Evolutionary conservation across 176 grass and related monocot genomes (phyloP), one percentile per base, ranked within the genome.

Genomic region (Canna indica): DNA sequence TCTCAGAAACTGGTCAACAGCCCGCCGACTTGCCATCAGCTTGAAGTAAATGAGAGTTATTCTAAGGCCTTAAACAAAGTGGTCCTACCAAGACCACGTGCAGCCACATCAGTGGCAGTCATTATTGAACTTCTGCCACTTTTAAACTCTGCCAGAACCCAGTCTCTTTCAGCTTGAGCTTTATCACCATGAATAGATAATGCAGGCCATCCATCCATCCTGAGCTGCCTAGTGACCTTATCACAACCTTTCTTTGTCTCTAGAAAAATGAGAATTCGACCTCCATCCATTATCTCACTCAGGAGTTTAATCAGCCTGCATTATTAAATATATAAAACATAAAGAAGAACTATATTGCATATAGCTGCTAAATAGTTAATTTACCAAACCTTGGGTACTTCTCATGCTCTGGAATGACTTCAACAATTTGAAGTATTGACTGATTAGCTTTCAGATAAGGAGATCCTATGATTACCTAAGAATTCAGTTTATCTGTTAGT

Each of bases 101-200:
- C 95, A 38, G 90, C 95, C 75, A 99, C 90, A 84, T 99, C 95
- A 59, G 95, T 99, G 44, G 95, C 90, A 76, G 90, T 85, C 90
- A 99, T 99, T 83, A 99, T 90, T 52, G 87, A 87, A 78, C 90
- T 94, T 58, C 83, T 94, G 68, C 95, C 95, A 75, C 82, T 99
- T 73, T 87, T 99, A 82, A 99, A 99, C 76, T 90, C 84, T 78
- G 82, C 56, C 11, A 99, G 65, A 88, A 99, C 95, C 91, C 86
- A 90, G 75, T 99, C 95, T 80, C 95, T 90, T 83, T 99, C 90
- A 53, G 86, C 57, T 76, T 99, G 95, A 67, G 82, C 84, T 89
- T 99, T 99, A 84, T 99, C 90, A 42, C 95, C 95, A 75, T 99
- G 95, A 77, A 99, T 99, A 59, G 95, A 99, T 76, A 99, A 69